Base-by-base conservation (phyloP, 1,139 yeast species). In the Pneumocystis carinii region DNA sequence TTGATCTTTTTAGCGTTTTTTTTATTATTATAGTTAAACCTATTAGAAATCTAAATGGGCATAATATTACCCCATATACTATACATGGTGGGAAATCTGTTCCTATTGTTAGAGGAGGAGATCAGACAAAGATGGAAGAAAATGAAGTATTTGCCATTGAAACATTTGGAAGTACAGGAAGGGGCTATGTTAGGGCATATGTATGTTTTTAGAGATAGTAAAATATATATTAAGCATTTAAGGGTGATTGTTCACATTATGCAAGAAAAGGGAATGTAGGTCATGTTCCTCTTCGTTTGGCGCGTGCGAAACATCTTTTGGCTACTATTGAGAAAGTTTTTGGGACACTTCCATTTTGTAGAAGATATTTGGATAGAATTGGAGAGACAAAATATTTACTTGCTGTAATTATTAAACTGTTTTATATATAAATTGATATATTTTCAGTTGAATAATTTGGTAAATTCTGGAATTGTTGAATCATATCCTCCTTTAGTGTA, bases 81-180 rank as follows among this genome's bases (percentile, higher is more conserved):
- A 92, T 92, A 71, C 99, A 92, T 75, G 94, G 90, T 53, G 97
- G 97, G 67, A 92, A 92, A 74, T 84, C 94, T 27, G 97, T 92
- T 61, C 99, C 99, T 27, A 92, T 94, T 72, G 95, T 92, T 58
- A 86, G 90, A 71, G 88, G 87, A 70, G 92, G 90, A 14, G 98
- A 92, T 74, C 82, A 82, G 75, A 90, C 97, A 32, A 90, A 90
- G 79, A 90, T 92, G 97, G 99, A 94, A 74, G 99, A 92, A 77
- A 97, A 97, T 66, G 98, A 92, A 74, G 86, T 90, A 2, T 92
- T 89, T 78, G 99, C 99, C 64, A 90, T 94, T 71, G 99, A 92
- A 75, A 92, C 99, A 3, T 92, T 92, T 71, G 98, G 98, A 5
- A 83, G 96, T 59, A 92, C 98, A 1, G 99, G 99, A 67, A 82